Conservation (phyloP, 1,284 basidiomycete species). For the Volvariella surrecta region DNA sequence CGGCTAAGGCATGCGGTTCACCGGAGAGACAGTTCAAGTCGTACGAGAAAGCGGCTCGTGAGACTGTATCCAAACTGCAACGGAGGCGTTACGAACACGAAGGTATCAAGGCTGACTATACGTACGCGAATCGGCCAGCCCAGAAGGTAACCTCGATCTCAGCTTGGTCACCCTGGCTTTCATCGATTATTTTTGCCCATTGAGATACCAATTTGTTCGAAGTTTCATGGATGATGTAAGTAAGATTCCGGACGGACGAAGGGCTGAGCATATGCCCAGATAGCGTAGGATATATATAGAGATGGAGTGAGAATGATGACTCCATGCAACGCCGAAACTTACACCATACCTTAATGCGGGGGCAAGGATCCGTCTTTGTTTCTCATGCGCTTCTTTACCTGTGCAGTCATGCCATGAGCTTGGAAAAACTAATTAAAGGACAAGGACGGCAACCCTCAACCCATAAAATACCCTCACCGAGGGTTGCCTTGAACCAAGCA, state of each 20-base stretch:
- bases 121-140: constrained; percentile 51
- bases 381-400: constrained; percentile 48
- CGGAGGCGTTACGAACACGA: constrained; percentile 3
- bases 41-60: constrained; percentile 46
- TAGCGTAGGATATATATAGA: too few species aligned
- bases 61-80: constrained; percentile 44
- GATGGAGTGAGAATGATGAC: too few species aligned
- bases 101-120: constrained; percentile 6
- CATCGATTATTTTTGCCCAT: constrained; percentile 37
- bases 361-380: constrained; percentile 39
- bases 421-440: neutral
- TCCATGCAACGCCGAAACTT: too few species aligned
- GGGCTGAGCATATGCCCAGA: constrained; percentile 22
- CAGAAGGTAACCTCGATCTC: constrained; percentile 48
- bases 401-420: neutral
- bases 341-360: constrained; percentile 50
- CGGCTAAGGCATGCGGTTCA: constrained; percentile 34
- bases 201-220: constrained; percentile 37
- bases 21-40: constrained; percentile 44
- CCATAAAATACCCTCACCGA: constrained; percentile 56
- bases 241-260: constrained; percentile 41
- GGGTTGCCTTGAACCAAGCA: constrained; percentile 47
- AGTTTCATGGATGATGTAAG: constrained; percentile 40
- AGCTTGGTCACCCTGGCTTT: constrained; percentile 23
- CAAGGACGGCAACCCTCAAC: constrained; percentile 38